These are phyloP conservation scores for Stentor coeruleus DNA, from an alignment of 73 alveolate species.

Conservation along the genomic window DNA sequence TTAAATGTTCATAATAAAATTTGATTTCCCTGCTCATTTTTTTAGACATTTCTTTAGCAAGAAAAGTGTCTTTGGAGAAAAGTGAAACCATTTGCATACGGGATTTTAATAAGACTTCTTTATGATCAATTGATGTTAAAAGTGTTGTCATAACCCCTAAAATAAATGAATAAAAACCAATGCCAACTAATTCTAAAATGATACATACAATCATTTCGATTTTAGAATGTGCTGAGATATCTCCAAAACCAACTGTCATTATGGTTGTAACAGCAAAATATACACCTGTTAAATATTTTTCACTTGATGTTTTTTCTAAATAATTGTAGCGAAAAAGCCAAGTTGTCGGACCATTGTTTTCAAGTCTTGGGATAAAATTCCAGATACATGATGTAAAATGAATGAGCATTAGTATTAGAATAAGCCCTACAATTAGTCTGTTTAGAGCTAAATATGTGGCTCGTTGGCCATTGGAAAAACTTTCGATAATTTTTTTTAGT, in stretches of 20 bases:
- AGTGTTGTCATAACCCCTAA: background rate
- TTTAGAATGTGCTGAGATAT: background rate
- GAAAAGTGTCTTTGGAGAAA: background rate
- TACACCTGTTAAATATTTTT: background rate
- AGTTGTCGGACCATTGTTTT: slow-evolving; percentile 33
- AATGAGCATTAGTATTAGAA: background rate
- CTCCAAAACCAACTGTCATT: background rate
- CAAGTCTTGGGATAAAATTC: slow-evolving; percentile 40
- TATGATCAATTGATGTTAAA: background rate
- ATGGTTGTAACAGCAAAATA: background rate
- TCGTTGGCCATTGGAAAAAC: slow-evolving; percentile 8
- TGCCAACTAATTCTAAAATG: background rate
- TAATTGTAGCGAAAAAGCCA: slow-evolving; percentile 50
- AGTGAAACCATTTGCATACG: background rate
- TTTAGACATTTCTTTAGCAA: background rate
- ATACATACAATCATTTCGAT: background rate
- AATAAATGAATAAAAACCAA: background rate
- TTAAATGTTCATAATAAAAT: background rate
- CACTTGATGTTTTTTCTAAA: background rate
- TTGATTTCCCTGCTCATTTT: background rate
- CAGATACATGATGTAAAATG: slow-evolving; percentile 43
- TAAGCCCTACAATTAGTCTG: background rate
- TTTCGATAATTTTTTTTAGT: background rate
- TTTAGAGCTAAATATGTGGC: background rate
- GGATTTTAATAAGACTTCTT: background rate